Base-by-base conservation (phyloP, 768 basidiomycete genomes). In the Filobasidium floriforme region DNA sequence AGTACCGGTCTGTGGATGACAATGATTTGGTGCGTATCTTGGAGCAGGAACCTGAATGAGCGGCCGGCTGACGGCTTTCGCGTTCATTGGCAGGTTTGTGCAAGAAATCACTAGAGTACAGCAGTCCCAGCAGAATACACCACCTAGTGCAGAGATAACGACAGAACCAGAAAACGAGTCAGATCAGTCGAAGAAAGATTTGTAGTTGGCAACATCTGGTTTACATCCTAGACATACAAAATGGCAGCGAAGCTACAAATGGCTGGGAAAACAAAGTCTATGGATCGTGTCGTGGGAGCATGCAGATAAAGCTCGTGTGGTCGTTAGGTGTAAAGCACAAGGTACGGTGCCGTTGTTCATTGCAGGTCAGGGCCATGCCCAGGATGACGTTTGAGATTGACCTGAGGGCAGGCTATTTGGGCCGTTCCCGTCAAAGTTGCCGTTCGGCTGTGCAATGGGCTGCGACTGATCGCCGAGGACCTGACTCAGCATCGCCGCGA, bases 1-100 rank as follows among this genome's bases (percentile, higher is more conserved):
- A 72, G 71, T 6, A 68, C 69, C 1, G 49, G 71, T 1, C 65
- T 77, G 28, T 77, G 76, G 76, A 70, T 61, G 2, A 70, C 76
- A 51, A 77, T 77, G 76, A 64, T 72, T 1, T 77, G 76, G 76
- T 76, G 22, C 22, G 19, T 41, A 10, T 28, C 49, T 46, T 1
- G n/a, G n/a, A 12, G n/a, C 61, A 10, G 9, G n/a, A 12, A 26
- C 1, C 19, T 15, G 11, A 51, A 14, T 28, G 32, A 37, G 32
- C 32, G 9, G 32, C 32, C 9, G 32, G 32, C 32, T 26, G 40
- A 46, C 28, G 1, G 24, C 24, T 51, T 49, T 1, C 22, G 61
- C 6, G 4, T 37, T 9, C 1, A 14, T 12, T 62, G 3, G 7
- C 40, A 63, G 62, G 62, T 63, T 63, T 32, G 62, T 63, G 14